Percentiles rank a stretch among this genome's conserved stretches.
Conservation (phyloP, 768 basidiomycete species). For the Russula abietina region DNA sequence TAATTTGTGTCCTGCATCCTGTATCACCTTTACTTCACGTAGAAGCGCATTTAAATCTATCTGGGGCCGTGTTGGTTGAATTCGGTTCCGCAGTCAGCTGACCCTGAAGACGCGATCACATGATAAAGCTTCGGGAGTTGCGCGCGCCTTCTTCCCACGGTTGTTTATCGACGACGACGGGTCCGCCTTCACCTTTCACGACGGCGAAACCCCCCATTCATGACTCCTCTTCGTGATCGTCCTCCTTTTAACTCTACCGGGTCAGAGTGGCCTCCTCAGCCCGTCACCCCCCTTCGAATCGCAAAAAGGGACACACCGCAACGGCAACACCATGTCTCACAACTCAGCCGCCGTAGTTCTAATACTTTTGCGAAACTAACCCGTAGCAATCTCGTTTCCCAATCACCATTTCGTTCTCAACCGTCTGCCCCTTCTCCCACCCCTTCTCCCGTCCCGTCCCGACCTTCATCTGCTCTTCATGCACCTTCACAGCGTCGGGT, state of each 20-base stretch:
- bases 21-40: conserved; percentile 6
- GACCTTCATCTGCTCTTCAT: conserved; percentile 35
- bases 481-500: conserved; percentile 42
- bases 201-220: conserved; percentile 23
- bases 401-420: conserved; percentile 78
- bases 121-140: conserved; percentile 19
- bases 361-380: conserved; percentile 75
- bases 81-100: conserved; percentile 6
- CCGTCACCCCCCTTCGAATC: conserved; percentile 61
- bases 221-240: conserved; percentile 51
- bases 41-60: not conserved
- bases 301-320: conserved; percentile 53
- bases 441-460: conserved; percentile 26
- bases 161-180: conserved; percentile 14
- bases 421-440: conserved; percentile 39
- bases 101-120: conserved; percentile 22
- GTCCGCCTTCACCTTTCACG: not conserved
- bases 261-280: conserved; percentile 60
- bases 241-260: conserved; percentile 59
- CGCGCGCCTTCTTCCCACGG: conserved; percentile 19
- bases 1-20: conserved; percentile 5
- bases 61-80: not conserved
- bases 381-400: conserved; percentile 73
- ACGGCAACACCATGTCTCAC: conserved; percentile 38
- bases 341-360: conserved; percentile 64